Percentiles rank a stretch among this genome's conserved stretches.
Conservation (phyloP, 768 basidiomycete species). For the Agaricus blazei region DNA sequence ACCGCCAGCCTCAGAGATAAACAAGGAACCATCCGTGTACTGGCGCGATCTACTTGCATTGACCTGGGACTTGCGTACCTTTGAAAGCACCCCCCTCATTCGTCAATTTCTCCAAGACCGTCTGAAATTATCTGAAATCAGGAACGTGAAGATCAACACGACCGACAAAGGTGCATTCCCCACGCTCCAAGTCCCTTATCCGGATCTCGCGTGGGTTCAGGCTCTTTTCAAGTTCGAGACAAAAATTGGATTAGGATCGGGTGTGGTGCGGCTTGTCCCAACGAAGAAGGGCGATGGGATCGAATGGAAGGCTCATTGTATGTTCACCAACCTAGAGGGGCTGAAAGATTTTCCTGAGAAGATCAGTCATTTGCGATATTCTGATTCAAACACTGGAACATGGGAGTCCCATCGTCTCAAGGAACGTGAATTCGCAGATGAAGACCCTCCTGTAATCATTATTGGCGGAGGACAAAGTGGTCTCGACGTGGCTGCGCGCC, state of each 20-base stretch:
- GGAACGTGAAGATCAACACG: slow-evolving; percentile 20
- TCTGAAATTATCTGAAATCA: slow-evolving; percentile 23
- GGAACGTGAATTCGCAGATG: slow-evolving; percentile 20
- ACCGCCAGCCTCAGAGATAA: slow-evolving; percentile 3
- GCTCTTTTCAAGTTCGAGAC: slow-evolving; percentile 54
- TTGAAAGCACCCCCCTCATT: slow-evolving; percentile 38
- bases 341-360: slow-evolving; percentile 50
- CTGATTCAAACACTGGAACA: slow-evolving; percentile 41
- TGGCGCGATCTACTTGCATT: slow-evolving; percentile 62
- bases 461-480: slow-evolving; percentile 68
- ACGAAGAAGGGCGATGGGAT: slow-evolving; percentile 8
- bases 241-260: slow-evolving; percentile 42
- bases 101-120: slow-evolving; percentile 41
- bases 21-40: slow-evolving; percentile 24
- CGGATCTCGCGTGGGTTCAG: slow-evolving; percentile 55
- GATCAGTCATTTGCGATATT: slow-evolving; percentile 38
- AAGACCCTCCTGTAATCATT: slow-evolving; percentile 53
- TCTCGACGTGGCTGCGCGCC: slow-evolving; percentile 57
- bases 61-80: slow-evolving; percentile 61
- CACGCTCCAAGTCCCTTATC: slow-evolving; percentile 32
- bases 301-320: slow-evolving; percentile 55
- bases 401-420: slow-evolving; percentile 46
- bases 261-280: slow-evolving; percentile 52
- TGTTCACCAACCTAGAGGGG: slow-evolving; percentile 56
- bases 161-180: slow-evolving; percentile 16